Percentiles rank a stretch among this genome's conserved stretches.
Evolutionary conservation across 768 basidiomycete species (phyloP).

Genomic region (Psilocybe cyanescens): DNA sequence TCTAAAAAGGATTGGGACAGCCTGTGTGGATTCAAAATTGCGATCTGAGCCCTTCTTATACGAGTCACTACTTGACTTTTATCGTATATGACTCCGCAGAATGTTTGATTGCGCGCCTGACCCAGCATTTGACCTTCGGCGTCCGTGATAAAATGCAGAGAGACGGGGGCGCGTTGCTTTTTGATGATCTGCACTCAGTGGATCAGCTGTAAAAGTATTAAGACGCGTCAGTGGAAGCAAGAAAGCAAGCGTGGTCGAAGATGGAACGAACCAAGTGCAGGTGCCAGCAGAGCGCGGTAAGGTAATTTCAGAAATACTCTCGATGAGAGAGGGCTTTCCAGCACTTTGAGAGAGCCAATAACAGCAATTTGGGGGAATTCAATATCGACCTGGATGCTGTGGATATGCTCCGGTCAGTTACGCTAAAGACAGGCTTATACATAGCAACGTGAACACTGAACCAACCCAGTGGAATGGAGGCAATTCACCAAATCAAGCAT

Average conservation of each 20-base stretch:
- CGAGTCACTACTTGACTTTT: conserved; percentile 64
- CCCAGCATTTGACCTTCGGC: conserved; percentile 38
- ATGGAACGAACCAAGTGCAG: conserved; percentile 60
- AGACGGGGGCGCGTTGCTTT: conserved; percentile 43
- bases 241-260: not conserved
- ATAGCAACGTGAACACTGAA: not conserved
- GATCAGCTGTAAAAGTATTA: conserved; percentile 50
- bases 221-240: not conserved
- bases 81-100: conserved; percentile 52
- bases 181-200: conserved; percentile 56
- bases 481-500: conserved; percentile 65
- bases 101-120: conserved; percentile 40
- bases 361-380: conserved; percentile 78
- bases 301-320: conserved; percentile 74
- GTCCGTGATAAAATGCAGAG: conserved; percentile 49
- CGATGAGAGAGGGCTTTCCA: conserved; percentile 79
- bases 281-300: conserved; percentile 73
- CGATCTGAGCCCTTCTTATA: conserved; percentile 66
- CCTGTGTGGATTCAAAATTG: conserved; percentile 62
- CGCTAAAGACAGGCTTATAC: not conserved
- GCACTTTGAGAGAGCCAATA: conserved; percentile 72
- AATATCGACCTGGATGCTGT: conserved; percentile 69
- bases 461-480: conserved; percentile 63
- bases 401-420: not conserved
- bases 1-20: conserved; percentile 39